These are phyloP conservation scores for Rhodotorula sp. DNA, from an alignment of 1,284 basidiomycete genomes.

Conservation along the genomic window DNA sequence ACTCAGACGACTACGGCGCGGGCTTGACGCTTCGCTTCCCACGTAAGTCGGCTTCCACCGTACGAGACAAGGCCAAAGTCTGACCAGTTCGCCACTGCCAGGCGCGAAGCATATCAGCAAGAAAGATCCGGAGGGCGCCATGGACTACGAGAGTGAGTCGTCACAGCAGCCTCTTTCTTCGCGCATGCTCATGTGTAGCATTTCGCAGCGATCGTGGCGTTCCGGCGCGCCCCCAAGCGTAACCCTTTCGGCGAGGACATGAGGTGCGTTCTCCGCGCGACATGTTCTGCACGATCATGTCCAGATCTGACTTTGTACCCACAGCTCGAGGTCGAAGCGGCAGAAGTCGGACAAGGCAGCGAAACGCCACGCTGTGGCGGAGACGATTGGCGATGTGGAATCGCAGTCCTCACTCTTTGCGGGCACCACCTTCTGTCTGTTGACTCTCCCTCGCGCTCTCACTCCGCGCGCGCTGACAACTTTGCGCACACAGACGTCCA, in stretches of 20 bases:
- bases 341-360: conserved; percentile 57
- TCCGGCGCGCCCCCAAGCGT: conserved; percentile 23
- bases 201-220: conserved; percentile 8
- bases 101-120: conserved; percentile 12
- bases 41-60: not conserved
- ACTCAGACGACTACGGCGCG: conserved; percentile 42
- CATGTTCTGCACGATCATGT: rapidly evolving
- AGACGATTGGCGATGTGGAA: conserved; percentile 60
- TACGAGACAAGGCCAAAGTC: too few species aligned
- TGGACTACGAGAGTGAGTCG: conserved; percentile 3
- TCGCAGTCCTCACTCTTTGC: conserved; percentile 67
- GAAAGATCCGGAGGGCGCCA: not conserved
- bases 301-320: not conserved
- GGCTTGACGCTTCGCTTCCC: conserved; percentile 46
- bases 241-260: conserved; percentile 21
- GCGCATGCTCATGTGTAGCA: not conserved
- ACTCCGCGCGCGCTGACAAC: not conserved
- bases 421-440: conserved; percentile 72
- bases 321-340: conserved; percentile 13
- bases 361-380: conserved; percentile 65
- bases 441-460: not conserved
- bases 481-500: conserved; percentile 19
- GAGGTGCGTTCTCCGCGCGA: not conserved
- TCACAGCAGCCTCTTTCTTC: too few species aligned
- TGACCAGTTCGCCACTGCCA: not conserved